Conservation (phyloP, 75 land plant species). For the Picea sitchensis region DNA sequence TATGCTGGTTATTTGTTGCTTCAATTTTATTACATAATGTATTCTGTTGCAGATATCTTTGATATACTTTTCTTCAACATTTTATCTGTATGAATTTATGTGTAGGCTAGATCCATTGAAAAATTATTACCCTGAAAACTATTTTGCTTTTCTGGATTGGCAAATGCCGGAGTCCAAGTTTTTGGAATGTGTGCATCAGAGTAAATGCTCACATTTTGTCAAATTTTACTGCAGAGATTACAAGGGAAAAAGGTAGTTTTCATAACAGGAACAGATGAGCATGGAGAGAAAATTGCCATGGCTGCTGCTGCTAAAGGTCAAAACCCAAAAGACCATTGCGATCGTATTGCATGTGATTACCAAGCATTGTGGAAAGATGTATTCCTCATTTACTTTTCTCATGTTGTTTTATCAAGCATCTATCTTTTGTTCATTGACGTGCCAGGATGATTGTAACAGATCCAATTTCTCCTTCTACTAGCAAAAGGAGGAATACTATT, state of each 20-base stretch:
- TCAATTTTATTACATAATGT: too few species aligned
- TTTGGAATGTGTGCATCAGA: not conserved
- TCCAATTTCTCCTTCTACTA: not conserved
- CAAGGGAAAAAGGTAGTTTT: slow-evolving; percentile 86
- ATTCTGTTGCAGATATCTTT: too few species aligned
- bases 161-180: not conserved
- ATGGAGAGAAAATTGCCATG: slow-evolving; percentile 98
- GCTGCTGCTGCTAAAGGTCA: slow-evolving; percentile 74
- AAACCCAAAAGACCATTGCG: slow-evolving; percentile 87
- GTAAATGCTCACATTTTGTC: not conserved
- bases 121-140: not conserved
- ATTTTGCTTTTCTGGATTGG: not conserved
- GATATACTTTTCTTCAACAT: too few species aligned
- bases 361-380: slow-evolving; percentile 90
- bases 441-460: not conserved
- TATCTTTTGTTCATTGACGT: not conserved
- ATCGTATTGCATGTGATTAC: slow-evolving; percentile 73
- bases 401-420: not conserved
- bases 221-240: slow-evolving; percentile 58
- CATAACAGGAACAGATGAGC: slow-evolving; percentile 98
- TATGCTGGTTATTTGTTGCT: too few species aligned
- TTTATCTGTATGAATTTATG: not conserved
- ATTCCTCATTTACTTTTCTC: slow-evolving; percentile 13
- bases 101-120: not conserved
- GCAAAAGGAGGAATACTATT: not conserved